Evolutionary conservation across 208 protist genomes (phyloP).

Genomic region (Trypanosoma brucei): DNA sequence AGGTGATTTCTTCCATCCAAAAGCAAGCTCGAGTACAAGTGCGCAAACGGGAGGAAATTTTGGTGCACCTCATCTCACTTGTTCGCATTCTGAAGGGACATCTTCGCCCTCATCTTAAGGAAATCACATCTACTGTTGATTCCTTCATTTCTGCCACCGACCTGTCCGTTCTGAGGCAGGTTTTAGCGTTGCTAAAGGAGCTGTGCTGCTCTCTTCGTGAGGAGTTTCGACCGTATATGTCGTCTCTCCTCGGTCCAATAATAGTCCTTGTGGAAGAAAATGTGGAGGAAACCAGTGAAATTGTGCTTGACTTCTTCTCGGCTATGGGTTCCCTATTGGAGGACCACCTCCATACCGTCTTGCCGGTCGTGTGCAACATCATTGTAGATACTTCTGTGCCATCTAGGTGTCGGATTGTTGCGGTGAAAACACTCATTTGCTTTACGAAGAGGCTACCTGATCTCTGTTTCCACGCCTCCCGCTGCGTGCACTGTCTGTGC

Average conservation of each 20-base stretch:
- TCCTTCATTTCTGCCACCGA: slow-evolving; percentile 54
- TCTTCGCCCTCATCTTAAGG: slow-evolving; percentile 60
- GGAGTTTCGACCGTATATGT: slow-evolving; percentile 78
- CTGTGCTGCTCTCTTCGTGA: slow-evolving; percentile 68
- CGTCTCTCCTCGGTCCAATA: slow-evolving; percentile 63
- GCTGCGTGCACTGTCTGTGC: slow-evolving; percentile 79
- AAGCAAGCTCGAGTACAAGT: slow-evolving; percentile 47
- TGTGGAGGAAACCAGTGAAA: slow-evolving; percentile 41
- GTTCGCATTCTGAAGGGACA: slow-evolving; percentile 56
- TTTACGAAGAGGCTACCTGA: slow-evolving; percentile 65
- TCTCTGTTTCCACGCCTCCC: slow-evolving; percentile 67
- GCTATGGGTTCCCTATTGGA: slow-evolving; percentile 73
- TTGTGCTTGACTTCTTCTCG: slow-evolving; percentile 73
- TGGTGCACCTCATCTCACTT: slow-evolving; percentile 53
- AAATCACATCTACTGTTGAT: slow-evolving; percentile 49
- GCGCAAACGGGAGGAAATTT: slow-evolving; percentile 63
- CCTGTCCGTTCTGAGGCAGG: slow-evolving; percentile 52
- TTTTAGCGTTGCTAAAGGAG: slow-evolving; percentile 65
- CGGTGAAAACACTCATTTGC: slow-evolving; percentile 58
- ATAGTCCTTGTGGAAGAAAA: slow-evolving; percentile 57
- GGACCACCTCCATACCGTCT: slow-evolving; percentile 70
- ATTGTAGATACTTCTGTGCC: slow-evolving; percentile 53
- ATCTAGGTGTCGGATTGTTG: slow-evolving; percentile 43
- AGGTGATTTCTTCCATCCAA: slow-evolving; percentile 64
- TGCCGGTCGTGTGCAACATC: slow-evolving; percentile 79